Evolutionary conservation across 164 flowering plant species (phyloP), one percentile per base, ranked within the genome.

Genomic region (Kingdonia uniflora): DNA sequence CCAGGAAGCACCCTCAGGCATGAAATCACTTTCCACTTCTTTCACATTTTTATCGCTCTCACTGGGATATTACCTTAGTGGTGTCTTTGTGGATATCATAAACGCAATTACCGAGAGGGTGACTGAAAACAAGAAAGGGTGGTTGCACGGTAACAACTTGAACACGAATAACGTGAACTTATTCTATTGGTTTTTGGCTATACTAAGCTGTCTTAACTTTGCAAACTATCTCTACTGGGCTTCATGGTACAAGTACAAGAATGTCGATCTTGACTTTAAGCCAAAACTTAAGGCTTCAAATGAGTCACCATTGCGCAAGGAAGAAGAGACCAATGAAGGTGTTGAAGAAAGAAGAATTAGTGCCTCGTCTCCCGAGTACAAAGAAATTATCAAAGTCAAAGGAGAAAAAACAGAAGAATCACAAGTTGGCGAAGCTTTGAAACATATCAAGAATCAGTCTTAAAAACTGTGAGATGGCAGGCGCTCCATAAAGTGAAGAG

Each of bases 171-270:
- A 79, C 20, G 43, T 79, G 61, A 21, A 81, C 41, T 69, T 75
- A 4, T 83, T 84, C 51, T 84, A 80, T 47, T 80, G 83, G 82
- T 80, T 84, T 54, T 54, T 84, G 59, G 76, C 91, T 23, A 55
- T 77, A 15, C 68, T 80, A 22, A 79, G 91, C 52, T 51, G 26
- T 42, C 38, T 80, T 35, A 83, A 83, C 60, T 79, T 83, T 52
- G 46, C 58, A 1, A 69, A 60, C 53, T 84, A 84, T 49, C 65
- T 79, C 2, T 72, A 53, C 23, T 79, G 78, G 71, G 77, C 82
- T 0, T 49, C 60, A 0, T 77, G 90, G 82, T 83, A 78, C 74
- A 83, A 79, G 59, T 80, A 77, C 76, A 80, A 75, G 57, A 5
- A 58, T n/a, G 64, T 59, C 12, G 54, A 17, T 23, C 7, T 25